Base-by-base conservation (phyloP, 108 stramenopile species). In the Fragilariopsis cylindrus region DNA sequence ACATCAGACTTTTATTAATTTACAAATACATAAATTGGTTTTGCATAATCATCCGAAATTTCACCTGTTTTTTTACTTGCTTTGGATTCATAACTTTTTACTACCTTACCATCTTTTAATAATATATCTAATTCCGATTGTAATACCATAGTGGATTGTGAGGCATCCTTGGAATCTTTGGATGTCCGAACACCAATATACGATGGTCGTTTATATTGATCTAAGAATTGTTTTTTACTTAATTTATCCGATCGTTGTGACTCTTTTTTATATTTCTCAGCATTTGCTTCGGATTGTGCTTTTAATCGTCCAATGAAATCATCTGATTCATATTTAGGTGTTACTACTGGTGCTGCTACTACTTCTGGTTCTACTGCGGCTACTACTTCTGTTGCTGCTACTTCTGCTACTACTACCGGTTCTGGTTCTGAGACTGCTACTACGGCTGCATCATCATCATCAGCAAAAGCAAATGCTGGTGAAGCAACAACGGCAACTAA, bases 181-280 rank as follows among this genome's bases (percentile, higher is more conserved):
- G 40, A n/a, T 0, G 19, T 19, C 40, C 49, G 70, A 3, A 71
- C 53, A 18, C 70, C 56, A 55, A 71, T 16, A 55, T 57, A 71
- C 3, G 53, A 57, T 40, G 70, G 70, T 42, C 70, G 70, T 48
- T 71, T 30, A 56, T 71, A 71, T 71, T 71, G 70, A 41, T 43
- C 46, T 5, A 7, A 40, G 1, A 71, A 71, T 57, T 57, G 55
- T 4, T 44, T 9, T 0, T 71, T 71, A 44, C 56, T 57, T 40
- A 71, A 50, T 18, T 71, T 71, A 41, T 55, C 56, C 4, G 12
- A 44, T 4, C 15, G 15, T 18, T 13, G 21, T 5, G 55, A 21
- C 0, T 71, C 15, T 8, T 48, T 40, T 7, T 11, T 13, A 44
- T 71, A 57, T 42, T 71, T 71, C 12, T 71, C 70, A 18, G 43